Evolutionary conservation across 441 rosid genomes (phyloP).

Genomic region (Croton setiger): DNA sequence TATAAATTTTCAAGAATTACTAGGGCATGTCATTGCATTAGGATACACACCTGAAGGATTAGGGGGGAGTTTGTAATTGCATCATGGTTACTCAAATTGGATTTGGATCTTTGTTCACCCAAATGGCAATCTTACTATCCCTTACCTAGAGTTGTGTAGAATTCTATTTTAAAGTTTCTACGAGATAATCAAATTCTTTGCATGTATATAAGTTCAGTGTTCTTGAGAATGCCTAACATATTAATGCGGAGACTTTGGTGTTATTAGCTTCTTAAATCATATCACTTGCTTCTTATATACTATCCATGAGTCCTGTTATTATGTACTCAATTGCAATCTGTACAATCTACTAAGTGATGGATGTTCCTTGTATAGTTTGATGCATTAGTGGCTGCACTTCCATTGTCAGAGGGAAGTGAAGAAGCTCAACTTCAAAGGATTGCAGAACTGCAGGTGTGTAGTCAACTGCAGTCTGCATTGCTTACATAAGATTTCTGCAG

Average conservation of each 20-base stretch:
- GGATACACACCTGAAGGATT: too few relatives aligned
- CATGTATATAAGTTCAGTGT: not conserved
- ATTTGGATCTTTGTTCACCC: not conserved
- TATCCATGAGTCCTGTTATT: not conserved
- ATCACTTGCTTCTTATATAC: not conserved
- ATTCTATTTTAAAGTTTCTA: not conserved
- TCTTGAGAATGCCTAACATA: not conserved
- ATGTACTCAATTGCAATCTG: not conserved
- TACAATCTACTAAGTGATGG: not conserved
- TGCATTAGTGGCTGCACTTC: constrained; percentile 87
- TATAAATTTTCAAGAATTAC: too few relatives aligned
- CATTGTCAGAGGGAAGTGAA: constrained; percentile 83
- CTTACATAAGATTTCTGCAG: not conserved
- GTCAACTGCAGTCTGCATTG: not conserved
- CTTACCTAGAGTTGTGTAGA: not conserved
- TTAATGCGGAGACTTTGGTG: not conserved
- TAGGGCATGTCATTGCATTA: not conserved
- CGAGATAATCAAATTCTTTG: not conserved
- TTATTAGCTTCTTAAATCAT: not conserved
- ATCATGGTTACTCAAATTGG: too few relatives aligned
- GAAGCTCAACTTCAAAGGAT: constrained; percentile 84
- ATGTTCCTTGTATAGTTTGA: constrained; percentile 52
- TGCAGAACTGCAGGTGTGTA: constrained; percentile 61
- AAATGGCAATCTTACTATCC: not conserved
- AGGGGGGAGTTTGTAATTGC: too few relatives aligned